These are phyloP conservation scores for Xylaria sp. DNA, from an alignment of 2,329 filamentous ascomycete species.

Conservation along the genomic window DNA sequence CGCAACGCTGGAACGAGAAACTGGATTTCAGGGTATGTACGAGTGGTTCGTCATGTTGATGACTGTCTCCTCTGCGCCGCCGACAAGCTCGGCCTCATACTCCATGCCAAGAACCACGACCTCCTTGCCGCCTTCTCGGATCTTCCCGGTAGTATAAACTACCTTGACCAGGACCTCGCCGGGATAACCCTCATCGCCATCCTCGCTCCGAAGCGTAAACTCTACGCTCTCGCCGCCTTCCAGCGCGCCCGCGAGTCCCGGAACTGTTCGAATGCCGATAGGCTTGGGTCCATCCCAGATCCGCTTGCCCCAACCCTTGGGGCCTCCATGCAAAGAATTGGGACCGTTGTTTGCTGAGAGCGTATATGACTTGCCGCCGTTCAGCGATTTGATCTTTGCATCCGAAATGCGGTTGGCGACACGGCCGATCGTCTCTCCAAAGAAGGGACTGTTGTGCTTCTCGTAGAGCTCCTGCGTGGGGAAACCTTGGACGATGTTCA, in stretches of 20 bases:
- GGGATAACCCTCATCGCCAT: slow-evolving; percentile 87
- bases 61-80: slow-evolving; percentile 78
- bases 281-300: slow-evolving; percentile 67
- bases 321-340: slow-evolving; percentile 71
- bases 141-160: slow-evolving; percentile 70
- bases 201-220: slow-evolving; percentile 62
- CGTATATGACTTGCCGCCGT: slow-evolving; percentile 59
- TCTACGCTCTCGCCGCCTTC: slow-evolving; percentile 61
- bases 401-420: slow-evolving; percentile 73
- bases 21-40: slow-evolving; percentile 39
- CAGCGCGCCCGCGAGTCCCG: slow-evolving; percentile 44
- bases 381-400: slow-evolving; percentile 66
- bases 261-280: slow-evolving; percentile 46
- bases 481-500: slow-evolving; percentile 88
- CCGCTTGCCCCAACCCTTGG: slow-evolving; percentile 74
- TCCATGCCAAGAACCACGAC: slow-evolving; percentile 75
- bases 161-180: slow-evolving; percentile 74
- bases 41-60: slow-evolving; percentile 96
- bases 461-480: slow-evolving; percentile 69
- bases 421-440: slow-evolving; percentile 89
- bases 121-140: slow-evolving; percentile 55
- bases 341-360: slow-evolving; percentile 71
- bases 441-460: slow-evolving; percentile 70
- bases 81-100: slow-evolving; percentile 79
- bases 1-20: not conserved